Conservation (phyloP, 805 yeast genomes). For the Priceomyces fermenticarens region DNA sequence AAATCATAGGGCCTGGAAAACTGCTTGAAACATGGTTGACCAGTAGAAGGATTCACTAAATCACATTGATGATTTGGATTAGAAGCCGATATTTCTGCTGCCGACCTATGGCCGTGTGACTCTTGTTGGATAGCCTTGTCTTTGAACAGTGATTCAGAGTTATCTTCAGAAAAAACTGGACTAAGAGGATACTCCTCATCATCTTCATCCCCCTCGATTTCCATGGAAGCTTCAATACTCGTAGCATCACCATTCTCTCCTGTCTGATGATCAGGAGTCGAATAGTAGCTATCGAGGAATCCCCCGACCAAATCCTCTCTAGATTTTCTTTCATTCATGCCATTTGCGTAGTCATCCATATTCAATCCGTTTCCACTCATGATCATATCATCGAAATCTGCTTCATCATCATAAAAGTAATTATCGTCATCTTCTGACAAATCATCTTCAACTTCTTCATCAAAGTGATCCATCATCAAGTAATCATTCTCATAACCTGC, state of each 20-base stretch:
- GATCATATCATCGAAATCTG: conserved; percentile 29
- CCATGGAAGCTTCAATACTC: conserved; percentile 10
- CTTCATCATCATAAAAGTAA: conserved; percentile 34
- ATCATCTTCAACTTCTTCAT: conserved; percentile 41
- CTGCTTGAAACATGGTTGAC: conserved; percentile 65
- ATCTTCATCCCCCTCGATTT: conserved; percentile 11
- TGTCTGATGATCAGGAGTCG: conserved; percentile 4
- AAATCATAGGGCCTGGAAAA: conserved; percentile 69
- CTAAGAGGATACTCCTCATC: conserved; percentile 3
- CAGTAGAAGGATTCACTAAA: conserved; percentile 58
- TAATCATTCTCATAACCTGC: conserved; percentile 37
- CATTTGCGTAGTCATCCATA: conserved; percentile 5
- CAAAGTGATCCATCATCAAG: conserved; percentile 24
- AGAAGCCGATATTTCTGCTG: conserved; percentile 30
- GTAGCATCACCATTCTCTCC: conserved; percentile 4
- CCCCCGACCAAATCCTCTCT: conserved; percentile 12
- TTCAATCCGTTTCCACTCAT: conserved; percentile 10
- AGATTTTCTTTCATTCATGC: conserved; percentile 5
- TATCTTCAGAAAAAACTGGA: conserved; percentile 3
- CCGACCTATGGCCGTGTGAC: conserved; percentile 16
- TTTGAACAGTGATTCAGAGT: background rate
- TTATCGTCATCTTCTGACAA: conserved; percentile 38
- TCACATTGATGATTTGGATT: conserved; percentile 54
- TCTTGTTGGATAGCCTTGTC: background rate
- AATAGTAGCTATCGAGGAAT: conserved; percentile 11